Evolutionary conservation across 352 stramenopile species (phyloP).

Genomic region (Pythium folliculosum): DNA sequence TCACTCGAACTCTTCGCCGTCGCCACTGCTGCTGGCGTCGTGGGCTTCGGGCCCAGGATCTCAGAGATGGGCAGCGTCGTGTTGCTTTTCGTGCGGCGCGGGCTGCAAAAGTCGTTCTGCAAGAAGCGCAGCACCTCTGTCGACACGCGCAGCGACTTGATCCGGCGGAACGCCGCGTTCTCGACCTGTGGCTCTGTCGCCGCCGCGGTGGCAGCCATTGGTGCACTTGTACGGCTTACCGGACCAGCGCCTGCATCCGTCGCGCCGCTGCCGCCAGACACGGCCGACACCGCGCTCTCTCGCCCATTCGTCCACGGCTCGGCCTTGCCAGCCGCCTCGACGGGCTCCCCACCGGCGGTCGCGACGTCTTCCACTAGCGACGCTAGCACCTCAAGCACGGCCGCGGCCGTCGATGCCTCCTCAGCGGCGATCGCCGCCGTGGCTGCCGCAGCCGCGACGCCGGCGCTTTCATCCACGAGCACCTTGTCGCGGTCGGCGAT

Average conservation of each 20-base stretch:
- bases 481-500: slow-evolving; percentile 65
- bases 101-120: slow-evolving; percentile 72
- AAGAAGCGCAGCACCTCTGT: slow-evolving; percentile 65
- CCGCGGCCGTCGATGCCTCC: background rate
- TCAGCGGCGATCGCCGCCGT: background rate
- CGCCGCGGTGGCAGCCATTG: background rate
- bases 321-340: background rate
- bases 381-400: background rate
- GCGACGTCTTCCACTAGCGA: background rate
- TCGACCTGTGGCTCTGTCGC: background rate
- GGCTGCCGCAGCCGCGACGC: background rate
- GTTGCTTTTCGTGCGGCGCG: slow-evolving; percentile 23
- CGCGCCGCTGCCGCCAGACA: background rate
- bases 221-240: too few species aligned
- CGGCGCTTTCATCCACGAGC: slow-evolving; percentile 32
- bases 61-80: slow-evolving; percentile 16
- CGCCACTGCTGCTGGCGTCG: background rate
- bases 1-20: background rate
- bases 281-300: background rate
- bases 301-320: background rate
- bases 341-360: too few species aligned
- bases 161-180: slow-evolving; percentile 32
- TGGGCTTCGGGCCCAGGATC: slow-evolving; percentile 4
- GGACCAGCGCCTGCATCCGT: background rate
- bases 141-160: slow-evolving; percentile 65